Conservation (phyloP, 768 basidiomycete genomes). For the Dacryopinax spathularia region DNA sequence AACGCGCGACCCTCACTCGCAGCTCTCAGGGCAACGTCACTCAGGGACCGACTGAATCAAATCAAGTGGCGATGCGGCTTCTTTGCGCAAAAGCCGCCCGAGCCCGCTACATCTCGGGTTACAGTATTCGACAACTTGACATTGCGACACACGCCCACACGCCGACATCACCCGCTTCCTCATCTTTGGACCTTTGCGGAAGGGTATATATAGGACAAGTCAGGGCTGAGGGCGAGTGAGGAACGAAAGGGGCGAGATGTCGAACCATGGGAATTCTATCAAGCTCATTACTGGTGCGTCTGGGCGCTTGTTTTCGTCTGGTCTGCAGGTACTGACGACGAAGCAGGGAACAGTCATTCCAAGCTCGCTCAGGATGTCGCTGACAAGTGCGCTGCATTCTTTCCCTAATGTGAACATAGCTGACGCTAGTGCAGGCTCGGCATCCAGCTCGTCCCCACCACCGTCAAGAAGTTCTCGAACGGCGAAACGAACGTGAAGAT, state of each 20-base stretch:
- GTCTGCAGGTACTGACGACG: not conserved
- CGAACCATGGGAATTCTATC: slow-evolving; percentile 20
- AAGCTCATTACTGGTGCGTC: slow-evolving; percentile 18
- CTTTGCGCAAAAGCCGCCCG: not conserved
- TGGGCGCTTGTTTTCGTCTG: not conserved
- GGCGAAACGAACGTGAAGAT: slow-evolving; percentile 95
- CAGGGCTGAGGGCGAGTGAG: not conserved
- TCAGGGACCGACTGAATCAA: not conserved
- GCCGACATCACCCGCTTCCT: not conserved
- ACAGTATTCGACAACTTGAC: not conserved
- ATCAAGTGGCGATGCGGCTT: not conserved
- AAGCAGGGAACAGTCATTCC: slow-evolving; percentile 90
- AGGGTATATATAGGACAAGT: not conserved
- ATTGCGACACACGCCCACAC: not conserved
- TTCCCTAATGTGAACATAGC: slow-evolving; percentile 22
- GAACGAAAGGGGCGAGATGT: not conserved
- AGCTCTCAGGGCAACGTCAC: too few species aligned
- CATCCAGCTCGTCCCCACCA: slow-evolving; percentile 71
- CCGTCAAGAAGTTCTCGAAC: slow-evolving; percentile 81
- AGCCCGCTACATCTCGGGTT: too few species aligned
- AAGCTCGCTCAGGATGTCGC: slow-evolving; percentile 91
- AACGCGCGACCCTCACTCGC: too few species aligned
- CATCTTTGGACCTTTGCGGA: not conserved
- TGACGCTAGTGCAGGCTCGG: slow-evolving; percentile 57
- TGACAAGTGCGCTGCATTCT: slow-evolving; percentile 79